phyloP scores from a whole-genome alignment of 768 basidiomycete species.

The Sporobolomyces phaffii region DNA sequence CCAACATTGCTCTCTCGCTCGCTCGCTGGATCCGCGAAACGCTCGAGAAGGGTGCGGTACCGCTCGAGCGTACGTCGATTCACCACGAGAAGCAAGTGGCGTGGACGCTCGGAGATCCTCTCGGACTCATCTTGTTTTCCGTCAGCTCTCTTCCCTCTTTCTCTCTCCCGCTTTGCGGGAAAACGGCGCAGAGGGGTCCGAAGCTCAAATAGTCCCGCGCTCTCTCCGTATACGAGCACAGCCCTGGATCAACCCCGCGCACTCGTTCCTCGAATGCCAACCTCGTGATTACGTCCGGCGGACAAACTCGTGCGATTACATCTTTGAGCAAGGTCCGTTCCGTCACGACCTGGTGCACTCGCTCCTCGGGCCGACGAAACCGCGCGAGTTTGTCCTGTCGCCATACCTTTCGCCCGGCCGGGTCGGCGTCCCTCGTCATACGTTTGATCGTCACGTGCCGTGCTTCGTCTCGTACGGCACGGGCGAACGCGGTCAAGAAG shows the following conservation, averaged over 20 bases:
- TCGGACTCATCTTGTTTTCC: slow-evolving; percentile 25
- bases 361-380: slow-evolving; percentile 19
- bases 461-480: slow-evolving; percentile 26
- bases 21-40: slow-evolving; percentile 42
- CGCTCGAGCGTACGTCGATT: neutral
- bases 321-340: slow-evolving; percentile 15
- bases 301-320: slow-evolving; percentile 22
- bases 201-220: no score
- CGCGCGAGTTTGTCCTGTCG: neutral
- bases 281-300: slow-evolving; percentile 8
- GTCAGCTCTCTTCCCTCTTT: neutral
- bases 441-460: slow-evolving; percentile 7
- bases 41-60: neutral
- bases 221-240: neutral
- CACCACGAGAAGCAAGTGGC: neutral
- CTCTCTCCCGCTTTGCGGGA: neutral
- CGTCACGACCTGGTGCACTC: slow-evolving; percentile 29
- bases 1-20: slow-evolving; percentile 55
- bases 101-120: neutral
- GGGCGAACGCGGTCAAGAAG: slow-evolving; percentile 19
- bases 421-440: neutral
- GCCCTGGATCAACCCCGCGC: slow-evolving; percentile 30
- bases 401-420: slow-evolving; percentile 29
- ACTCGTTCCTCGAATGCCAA: slow-evolving; percentile 6
- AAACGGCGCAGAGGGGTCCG: no score